Evolutionary conservation across 441 rosid genomes (phyloP), one percentile per base, ranked within the genome.

Genomic region (Gossypium davidsonii): DNA sequence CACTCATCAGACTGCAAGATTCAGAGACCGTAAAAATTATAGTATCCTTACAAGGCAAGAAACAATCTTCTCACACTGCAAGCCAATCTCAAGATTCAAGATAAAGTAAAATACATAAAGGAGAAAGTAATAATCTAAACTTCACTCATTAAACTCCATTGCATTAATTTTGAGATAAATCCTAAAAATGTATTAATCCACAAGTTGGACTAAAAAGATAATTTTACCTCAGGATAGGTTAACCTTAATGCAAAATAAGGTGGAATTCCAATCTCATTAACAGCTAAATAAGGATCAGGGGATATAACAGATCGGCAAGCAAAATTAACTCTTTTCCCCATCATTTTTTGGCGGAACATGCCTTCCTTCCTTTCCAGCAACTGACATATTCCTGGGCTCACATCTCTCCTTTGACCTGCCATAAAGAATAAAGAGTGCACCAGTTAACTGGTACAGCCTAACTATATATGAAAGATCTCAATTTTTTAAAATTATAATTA

Each of bases 271-370:
- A 96, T 96, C 84, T 96, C 99, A 72, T 93, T 93, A 58, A 96
- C 99, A 46, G 96, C 98, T 42, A 96, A 78, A 84, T 88, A 93
- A 55, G 98, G 98, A 86, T 96, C 99, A 65, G 99, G 99, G 14
- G 99, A 96, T 79, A 96, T 96, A 72, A 96, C 99, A 77, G 99
- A 96, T 56, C 98, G 87, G 73, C 99, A 96, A 10, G 99, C 98
- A 84, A 83, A 90, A 83, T 96, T 96, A 67, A 96, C 99, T 80
- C 99, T 86, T 88, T 96, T 96, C 74, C 99, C 99, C 99, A 96
- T 96, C 98, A 96, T 86, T 79, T 93, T 96, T 77, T 96, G 99
- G 52, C 99, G 96, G 77, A 93, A 96, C 67, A 96, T 74, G 71
- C 99, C 99, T 83, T 96, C 98, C 79, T 96, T 96, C 79, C 87